Conservation (phyloP, 768 basidiomycete genomes). For the Mycena galopus region DNA sequence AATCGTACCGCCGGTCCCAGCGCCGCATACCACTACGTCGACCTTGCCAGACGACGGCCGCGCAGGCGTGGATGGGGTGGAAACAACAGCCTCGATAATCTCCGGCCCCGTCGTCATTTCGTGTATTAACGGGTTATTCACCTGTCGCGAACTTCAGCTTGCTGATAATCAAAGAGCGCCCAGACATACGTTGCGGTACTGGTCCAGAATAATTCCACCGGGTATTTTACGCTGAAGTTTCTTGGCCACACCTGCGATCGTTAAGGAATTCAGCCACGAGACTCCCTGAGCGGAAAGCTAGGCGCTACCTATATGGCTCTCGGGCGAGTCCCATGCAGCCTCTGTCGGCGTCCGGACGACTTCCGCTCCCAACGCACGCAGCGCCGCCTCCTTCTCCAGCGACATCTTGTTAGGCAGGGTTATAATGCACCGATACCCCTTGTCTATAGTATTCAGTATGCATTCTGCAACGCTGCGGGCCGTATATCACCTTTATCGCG, state of each 20-base stretch:
- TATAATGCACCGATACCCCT: constrained; percentile 94
- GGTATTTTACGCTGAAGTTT: constrained; percentile 84
- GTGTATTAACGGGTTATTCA: constrained; percentile 92
- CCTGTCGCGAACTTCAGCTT: constrained; percentile 47
- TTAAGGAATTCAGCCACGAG: constrained; percentile 91
- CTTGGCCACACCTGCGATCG: constrained; percentile 88
- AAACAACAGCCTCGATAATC: constrained; percentile 83
- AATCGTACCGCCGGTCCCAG: constrained; percentile 96
- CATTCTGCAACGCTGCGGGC: constrained; percentile 37
- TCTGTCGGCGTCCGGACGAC: constrained; percentile 95
- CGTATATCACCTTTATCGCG: constrained; percentile 86
- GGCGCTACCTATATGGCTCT: constrained; percentile 91
- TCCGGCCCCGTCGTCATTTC: constrained; percentile 93
- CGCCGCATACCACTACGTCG: constrained; percentile 85
- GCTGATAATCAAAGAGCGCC: neutral
- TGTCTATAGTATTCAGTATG: constrained; percentile 84
- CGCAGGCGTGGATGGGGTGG: constrained; percentile 70
- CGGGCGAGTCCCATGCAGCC: constrained; percentile 89
- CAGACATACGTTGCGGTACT: constrained; percentile 81
- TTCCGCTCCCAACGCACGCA: constrained; percentile 93
- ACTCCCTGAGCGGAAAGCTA: constrained; percentile 45
- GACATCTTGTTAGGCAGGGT: constrained; percentile 97
- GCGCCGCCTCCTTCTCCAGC: constrained; percentile 92
- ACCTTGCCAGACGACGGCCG: constrained; percentile 80
- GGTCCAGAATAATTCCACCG: constrained; percentile 90